Evolutionary conservation across 1,284 basidiomycete genomes (phyloP).

Genomic region (Pseudozyma tsukubaensis): DNA sequence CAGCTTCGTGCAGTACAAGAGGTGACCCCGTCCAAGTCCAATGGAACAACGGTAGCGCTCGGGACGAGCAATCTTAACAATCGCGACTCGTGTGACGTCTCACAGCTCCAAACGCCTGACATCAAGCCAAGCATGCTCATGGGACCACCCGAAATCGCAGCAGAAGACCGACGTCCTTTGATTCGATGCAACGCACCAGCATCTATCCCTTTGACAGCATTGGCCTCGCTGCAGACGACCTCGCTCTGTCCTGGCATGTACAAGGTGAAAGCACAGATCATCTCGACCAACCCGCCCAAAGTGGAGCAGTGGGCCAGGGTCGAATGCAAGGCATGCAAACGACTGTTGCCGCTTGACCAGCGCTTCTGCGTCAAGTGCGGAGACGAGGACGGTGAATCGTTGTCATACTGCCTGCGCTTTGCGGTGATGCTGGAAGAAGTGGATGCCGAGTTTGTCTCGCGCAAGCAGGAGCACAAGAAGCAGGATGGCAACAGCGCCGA

Average conservation of each 20-base stretch:
- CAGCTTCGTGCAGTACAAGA: slow-evolving; percentile 23
- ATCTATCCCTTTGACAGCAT: slow-evolving; percentile 25
- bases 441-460: slow-evolving; percentile 28
- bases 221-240: slow-evolving; percentile 31
- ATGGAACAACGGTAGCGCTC: slow-evolving; percentile 3
- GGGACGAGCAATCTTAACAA: slow-evolving; percentile 20
- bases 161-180: slow-evolving; percentile 18
- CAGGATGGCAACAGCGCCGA: not conserved
- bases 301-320: slow-evolving; percentile 39
- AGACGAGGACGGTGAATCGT: slow-evolving; percentile 43
- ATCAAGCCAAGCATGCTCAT: slow-evolving; percentile 28
- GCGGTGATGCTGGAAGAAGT: slow-evolving; percentile 47
- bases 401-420: slow-evolving; percentile 38
- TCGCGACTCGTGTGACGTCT: slow-evolving; percentile 2
- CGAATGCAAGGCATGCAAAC: slow-evolving; percentile 41
- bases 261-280: slow-evolving; percentile 38
- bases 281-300: slow-evolving; percentile 36
- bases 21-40: slow-evolving; percentile 13
- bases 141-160: slow-evolving; percentile 15
- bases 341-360: slow-evolving; percentile 34
- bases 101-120: slow-evolving; percentile 20
- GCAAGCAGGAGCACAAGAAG: slow-evolving; percentile 15
- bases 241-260: slow-evolving; percentile 39
- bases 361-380: slow-evolving; percentile 47
- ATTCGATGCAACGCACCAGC: slow-evolving; percentile 43